Conservation (phyloP, 345 rosid species). For the Lepidium africanum region DNA sequence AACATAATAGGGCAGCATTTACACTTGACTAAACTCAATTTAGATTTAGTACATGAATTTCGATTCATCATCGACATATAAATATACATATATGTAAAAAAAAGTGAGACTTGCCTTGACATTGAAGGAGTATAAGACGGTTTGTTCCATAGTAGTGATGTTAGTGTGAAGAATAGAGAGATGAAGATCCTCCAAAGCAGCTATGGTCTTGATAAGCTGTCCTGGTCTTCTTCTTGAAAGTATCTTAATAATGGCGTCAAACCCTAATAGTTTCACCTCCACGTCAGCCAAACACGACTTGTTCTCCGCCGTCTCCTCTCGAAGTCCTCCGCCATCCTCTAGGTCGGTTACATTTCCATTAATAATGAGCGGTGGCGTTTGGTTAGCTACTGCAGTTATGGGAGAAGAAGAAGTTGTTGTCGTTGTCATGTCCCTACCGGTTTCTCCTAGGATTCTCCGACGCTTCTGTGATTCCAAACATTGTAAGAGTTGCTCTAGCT, state of each 20-base stretch:
- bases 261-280: slow-evolving; percentile 84
- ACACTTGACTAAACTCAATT: too few relatives aligned
- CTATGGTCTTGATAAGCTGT: slow-evolving; percentile 66
- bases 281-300: slow-evolving; percentile 82
- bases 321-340: slow-evolving; percentile 18
- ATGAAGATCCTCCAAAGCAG: slow-evolving; percentile 92
- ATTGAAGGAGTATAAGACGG: slow-evolving; percentile 88
- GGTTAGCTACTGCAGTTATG: slow-evolving; percentile 5
- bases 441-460: slow-evolving; percentile 54
- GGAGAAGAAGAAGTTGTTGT: slow-evolving; percentile 30
- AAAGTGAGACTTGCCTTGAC: slow-evolving; percentile 55
- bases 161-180: slow-evolving; percentile 84
- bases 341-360: slow-evolving; percentile 8
- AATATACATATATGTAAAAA: neutral
- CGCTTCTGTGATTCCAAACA: slow-evolving; percentile 90
- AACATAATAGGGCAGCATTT: too few relatives aligned
- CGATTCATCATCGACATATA: too few relatives aligned
- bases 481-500: slow-evolving; percentile 82
- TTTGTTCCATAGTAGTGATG: slow-evolving; percentile 93
- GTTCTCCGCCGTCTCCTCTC: slow-evolving; percentile 80
- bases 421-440: slow-evolving; percentile 26
- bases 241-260: slow-evolving; percentile 91
- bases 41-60: too few relatives aligned
- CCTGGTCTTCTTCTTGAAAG: slow-evolving; percentile 90
- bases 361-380: slow-evolving; percentile 8